Evolutionary conservation across 768 basidiomycete species (phyloP), one percentile per base, ranked within the genome.

Genomic region (Coprinopsis strossmayeri): DNA sequence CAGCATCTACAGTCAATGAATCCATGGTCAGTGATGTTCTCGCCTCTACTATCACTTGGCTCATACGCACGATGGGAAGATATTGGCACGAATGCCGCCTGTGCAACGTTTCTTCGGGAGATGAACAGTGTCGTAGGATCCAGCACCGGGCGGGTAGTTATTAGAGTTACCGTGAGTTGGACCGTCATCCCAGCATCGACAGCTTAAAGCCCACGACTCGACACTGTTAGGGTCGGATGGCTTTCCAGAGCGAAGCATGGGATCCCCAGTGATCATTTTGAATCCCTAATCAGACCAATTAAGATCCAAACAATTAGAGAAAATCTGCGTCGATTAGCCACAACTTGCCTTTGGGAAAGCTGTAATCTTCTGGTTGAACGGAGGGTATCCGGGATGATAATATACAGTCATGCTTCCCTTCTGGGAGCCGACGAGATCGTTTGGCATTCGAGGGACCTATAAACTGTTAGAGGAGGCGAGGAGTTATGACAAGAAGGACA

Each of bases 291-390:
- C 11, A 32, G 9, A 32, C 30, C 9, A 32, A 32, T 32, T 32
- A 5, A 13, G 37, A 25, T 30, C 12, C n/a, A n/a, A n/a, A n/a
- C n/a, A n/a, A n/a, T n/a, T n/a, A n/a, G n/a, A n/a, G n/a, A n/a
- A n/a, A n/a, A n/a, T n/a, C n/a, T n/a, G n/a, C n/a, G n/a, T n/a
- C n/a, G n/a, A n/a, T n/a, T n/a, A n/a, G n/a, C n/a, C n/a, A n/a
- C n/a, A n/a, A n/a, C n/a, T 5, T 43, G 46, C 50, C 44, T 51
- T 51, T 12, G 44, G 44, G 37, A 51, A 46, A 21, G 50, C 50
- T 1, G 50, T 51, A 12, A 51, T 28, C 2, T 34, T 34, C 11
- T 23, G n/a, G 25, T 18, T 17, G 28, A n/a, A 15, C 7, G 50
- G 50, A 24, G 43, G 45, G 11, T 39, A 17, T 3, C 25, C 27